Evolutionary conservation across 257 asterid genomes (phyloP).

Genomic region (Orobanche coerulescens): DNA sequence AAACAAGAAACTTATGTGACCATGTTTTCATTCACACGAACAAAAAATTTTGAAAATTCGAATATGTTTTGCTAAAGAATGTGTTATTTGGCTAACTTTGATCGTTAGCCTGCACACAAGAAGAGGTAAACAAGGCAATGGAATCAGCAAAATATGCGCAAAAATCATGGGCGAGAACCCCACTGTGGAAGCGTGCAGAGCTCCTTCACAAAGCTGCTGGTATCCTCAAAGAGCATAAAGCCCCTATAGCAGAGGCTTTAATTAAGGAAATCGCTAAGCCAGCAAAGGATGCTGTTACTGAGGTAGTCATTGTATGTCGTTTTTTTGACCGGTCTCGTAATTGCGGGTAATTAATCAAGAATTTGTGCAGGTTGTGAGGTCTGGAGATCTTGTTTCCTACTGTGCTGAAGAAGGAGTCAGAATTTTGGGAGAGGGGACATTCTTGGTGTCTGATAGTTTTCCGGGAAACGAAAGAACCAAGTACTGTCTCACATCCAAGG

Average conservation of each 20-base stretch:
- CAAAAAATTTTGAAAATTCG: no score
- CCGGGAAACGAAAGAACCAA: constrained; percentile 87
- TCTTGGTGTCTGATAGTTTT: constrained; percentile 77
- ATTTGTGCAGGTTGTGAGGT: constrained; percentile 58
- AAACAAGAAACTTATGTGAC: background rate
- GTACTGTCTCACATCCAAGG: constrained; percentile 80
- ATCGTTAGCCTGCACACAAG: constrained; percentile 75
- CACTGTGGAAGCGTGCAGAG: constrained; percentile 97
- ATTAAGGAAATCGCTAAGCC: constrained; percentile 95
- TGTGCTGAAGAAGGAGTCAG: constrained; percentile 92
- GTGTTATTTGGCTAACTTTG: background rate
- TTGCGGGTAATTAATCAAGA: background rate
- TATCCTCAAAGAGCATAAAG: constrained; percentile 79
- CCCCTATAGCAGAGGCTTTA: constrained; percentile 89
- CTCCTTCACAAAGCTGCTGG: constrained; percentile 96
- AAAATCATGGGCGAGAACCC: constrained; percentile 83
- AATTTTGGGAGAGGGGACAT: constrained; percentile 65
- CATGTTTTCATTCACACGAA: background rate
- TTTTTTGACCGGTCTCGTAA: background rate
- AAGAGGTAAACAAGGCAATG: constrained; percentile 90
- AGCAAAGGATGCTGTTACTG: constrained; percentile 84
- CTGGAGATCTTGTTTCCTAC: constrained; percentile 65
- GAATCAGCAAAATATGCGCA: constrained; percentile 69
- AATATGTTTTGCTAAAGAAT: background rate
- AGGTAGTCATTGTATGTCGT: no score